A percentile compares a stretch with the other conserved stretches of the same genome.
phyloP scores from a whole-genome alignment of 1,284 basidiomycete species.

The Pseudozyma thailandica region DNA sequence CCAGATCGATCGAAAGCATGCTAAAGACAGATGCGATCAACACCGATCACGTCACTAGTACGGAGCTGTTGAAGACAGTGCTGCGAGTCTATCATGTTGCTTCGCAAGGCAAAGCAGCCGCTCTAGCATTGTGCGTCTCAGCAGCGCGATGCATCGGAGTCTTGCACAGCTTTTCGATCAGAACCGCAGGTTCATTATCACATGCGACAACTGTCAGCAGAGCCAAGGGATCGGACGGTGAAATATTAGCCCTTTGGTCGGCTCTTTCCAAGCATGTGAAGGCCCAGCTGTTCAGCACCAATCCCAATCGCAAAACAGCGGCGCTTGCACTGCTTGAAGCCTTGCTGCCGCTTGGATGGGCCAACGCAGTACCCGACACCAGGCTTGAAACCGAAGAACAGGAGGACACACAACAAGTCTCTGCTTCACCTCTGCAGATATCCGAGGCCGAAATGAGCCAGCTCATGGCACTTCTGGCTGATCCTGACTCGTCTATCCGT shows the following conservation, averaged over 20 bases:
- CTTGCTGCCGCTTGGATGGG: constrained; percentile 32
- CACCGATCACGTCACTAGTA: background rate
- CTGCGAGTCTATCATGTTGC: constrained; percentile 34
- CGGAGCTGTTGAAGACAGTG: constrained; percentile 7
- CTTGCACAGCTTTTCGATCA: constrained; percentile 2
- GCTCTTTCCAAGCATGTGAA: constrained; percentile 22
- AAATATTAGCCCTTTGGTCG: constrained; percentile 24
- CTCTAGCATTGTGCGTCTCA: constrained; percentile 32
- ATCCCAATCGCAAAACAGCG: constrained; percentile 37
- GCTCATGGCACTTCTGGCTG: constrained; percentile 33
- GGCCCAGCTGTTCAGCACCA: constrained; percentile 33
- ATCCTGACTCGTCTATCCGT: constrained; percentile 28
- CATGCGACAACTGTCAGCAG: no score
- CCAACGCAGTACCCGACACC: background rate
- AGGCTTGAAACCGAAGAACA: background rate
- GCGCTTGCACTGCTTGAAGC: constrained; percentile 27
- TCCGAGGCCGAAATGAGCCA: constrained; percentile 30
- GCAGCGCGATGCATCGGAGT: constrained; percentile 27
- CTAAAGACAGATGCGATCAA: background rate
- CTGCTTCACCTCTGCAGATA: constrained; percentile 13
- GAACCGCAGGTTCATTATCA: no score
- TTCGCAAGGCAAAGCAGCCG: constrained; percentile 25
- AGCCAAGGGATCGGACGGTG: constrained; percentile 9
- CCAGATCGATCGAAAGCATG: constrained; percentile 1
- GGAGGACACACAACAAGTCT: background rate